Base-by-base conservation (phyloP, 2,329 filamentous ascomycete species). In the Cadophora gregata region DNA sequence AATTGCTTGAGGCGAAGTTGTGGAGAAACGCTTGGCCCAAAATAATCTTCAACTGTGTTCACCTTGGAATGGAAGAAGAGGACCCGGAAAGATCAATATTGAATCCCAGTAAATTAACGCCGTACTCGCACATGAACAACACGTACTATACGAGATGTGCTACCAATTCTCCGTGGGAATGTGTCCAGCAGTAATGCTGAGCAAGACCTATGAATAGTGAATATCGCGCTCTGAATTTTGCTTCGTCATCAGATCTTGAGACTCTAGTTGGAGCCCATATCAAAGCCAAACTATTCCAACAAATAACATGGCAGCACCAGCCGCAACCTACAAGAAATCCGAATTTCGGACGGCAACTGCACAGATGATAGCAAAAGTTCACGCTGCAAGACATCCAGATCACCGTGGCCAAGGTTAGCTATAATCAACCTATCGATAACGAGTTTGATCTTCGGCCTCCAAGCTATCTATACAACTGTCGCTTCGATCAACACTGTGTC, bases 391-490 rank as follows among this genome's bases (percentile, higher is more conserved):
- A 47, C 7, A 12, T 21, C n/a, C 16, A 9, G 24, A 33, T 62
- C 47, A 24, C 38, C 19, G 9, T 63, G 59, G 53, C 66, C 59
- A 53, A 53, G 29, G 50, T 25, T 38, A 21, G 63, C 36, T 24
- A 62, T 59, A 9, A 38, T 63, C 27, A 31, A 63, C 29, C 59
- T 65, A 7, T 64, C 62, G 6, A 61, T 62, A 7, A 56, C 56
- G 5, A 63, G 33, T 16, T 19, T 65, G 12, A 27, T 55, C 36
- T 64, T 68, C 16, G 62, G 62, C 21, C 24, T 58, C 8, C 47
- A 48, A 45, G 62, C 59, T 19, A 10, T 68, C 59, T 19, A 10
- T 68, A 25, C 63, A 63, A 42, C 24, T 63, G 36, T 59, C 42
- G 1, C 8, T 61, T n/a, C 45, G 21, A 27, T 27, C 31, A 14